Evolutionary conservation across 2,329 filamentous ascomycete genomes (phyloP).

Genomic region (Dactylonectria estremocensis): DNA sequence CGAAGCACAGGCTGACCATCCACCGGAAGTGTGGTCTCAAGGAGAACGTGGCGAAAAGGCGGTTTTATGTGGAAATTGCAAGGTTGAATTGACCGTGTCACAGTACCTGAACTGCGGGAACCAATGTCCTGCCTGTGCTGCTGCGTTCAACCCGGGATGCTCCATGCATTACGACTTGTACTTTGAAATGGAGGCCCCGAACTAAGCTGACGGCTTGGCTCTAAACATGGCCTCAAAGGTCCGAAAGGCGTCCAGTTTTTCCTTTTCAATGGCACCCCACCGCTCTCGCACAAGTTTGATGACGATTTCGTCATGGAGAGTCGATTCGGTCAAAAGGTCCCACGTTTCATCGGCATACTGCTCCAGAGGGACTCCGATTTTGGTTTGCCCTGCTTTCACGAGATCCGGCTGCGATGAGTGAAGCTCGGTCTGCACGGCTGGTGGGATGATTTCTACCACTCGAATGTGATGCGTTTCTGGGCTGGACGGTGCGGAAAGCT

Average conservation of each 20-base stretch:
- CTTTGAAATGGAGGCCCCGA: slow-evolving; percentile 24
- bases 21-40: slow-evolving; percentile 25
- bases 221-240: neutral
- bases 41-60: slow-evolving; percentile 26
- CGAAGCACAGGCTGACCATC: slow-evolving; percentile 28
- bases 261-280: neutral
- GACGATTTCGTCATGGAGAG: slow-evolving; percentile 16
- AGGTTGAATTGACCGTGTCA: slow-evolving; percentile 23
- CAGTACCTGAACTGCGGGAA: slow-evolving; percentile 25
- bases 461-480: slow-evolving; percentile 26
- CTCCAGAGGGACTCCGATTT: slow-evolving; percentile 21
- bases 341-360: slow-evolving; percentile 25
- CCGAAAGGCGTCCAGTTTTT: neutral
- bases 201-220: too few relatives aligned
- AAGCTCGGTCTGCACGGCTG: slow-evolving; percentile 35
- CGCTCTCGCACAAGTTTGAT: slow-evolving; percentile 7
- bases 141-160: slow-evolving; percentile 33
- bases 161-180: slow-evolving; percentile 32
- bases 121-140: slow-evolving; percentile 19
- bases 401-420: slow-evolving; percentile 24
- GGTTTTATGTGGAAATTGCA: slow-evolving; percentile 30
- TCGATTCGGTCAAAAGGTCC: slow-evolving; percentile 11
- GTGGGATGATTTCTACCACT: slow-evolving; percentile 37
- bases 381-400: slow-evolving; percentile 1
- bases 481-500: slow-evolving; percentile 21